Conservation (phyloP, 2,329 filamentous ascomycete species). For the Ophiocordyceps camponoti-saundersi region DNA sequence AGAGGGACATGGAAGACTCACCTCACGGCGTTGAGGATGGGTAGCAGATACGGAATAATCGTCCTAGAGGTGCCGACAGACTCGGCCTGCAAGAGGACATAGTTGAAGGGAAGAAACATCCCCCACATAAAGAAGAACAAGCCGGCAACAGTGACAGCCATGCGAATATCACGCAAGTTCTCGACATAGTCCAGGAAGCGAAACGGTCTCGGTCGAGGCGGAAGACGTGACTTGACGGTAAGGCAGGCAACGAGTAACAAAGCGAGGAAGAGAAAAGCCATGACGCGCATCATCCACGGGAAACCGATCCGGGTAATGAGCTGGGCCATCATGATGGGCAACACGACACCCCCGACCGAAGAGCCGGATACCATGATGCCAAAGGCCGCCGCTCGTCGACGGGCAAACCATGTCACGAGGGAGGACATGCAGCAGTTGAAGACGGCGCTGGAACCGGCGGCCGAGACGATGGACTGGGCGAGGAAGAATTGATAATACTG, state of each 20-base stretch:
- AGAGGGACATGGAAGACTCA: constrained; percentile 8
- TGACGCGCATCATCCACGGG: constrained; percentile 29
- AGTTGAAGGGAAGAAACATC: constrained; percentile 37
- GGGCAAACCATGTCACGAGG: constrained; percentile 33
- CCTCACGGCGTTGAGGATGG: constrained; percentile 40
- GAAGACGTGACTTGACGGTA: constrained; percentile 22
- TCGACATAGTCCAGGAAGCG: constrained; percentile 26
- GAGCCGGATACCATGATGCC: constrained; percentile 36
- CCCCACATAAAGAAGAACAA: constrained; percentile 39
- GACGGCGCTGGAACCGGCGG: constrained; percentile 24
- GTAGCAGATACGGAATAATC: constrained; percentile 28
- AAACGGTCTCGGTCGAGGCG: constrained; percentile 27
- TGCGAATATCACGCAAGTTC: constrained; percentile 27
- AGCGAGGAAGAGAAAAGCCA: constrained; percentile 27
- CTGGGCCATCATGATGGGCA: constrained; percentile 43
- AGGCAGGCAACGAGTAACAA: constrained; percentile 17
- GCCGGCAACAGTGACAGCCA: constrained; percentile 23
- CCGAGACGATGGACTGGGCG: constrained; percentile 21
- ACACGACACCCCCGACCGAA: constrained; percentile 36
- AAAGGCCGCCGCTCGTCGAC: constrained; percentile 31
- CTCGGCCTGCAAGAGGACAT: constrained; percentile 30
- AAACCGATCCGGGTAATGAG: constrained; percentile 29
- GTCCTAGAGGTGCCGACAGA: constrained; percentile 21
- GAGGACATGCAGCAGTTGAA: constrained; percentile 25
- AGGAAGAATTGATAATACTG: constrained; percentile 28